Evolutionary conservation across 768 basidiomycete species (phyloP).

Genomic region (Asterophora parasitica): DNA sequence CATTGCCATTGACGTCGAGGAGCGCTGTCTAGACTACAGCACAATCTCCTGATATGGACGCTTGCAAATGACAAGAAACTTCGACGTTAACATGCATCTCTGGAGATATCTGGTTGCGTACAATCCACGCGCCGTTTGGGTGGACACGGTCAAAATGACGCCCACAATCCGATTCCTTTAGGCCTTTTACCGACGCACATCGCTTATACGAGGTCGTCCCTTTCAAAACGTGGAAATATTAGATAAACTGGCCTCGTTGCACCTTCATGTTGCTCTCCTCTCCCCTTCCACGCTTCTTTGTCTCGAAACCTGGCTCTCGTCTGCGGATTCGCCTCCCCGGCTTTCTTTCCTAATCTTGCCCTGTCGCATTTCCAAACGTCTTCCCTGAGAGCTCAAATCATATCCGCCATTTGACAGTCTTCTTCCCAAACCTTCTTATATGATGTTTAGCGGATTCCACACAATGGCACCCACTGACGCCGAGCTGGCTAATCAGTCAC

Average conservation of each 20-base stretch:
- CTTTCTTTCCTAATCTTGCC: background rate
- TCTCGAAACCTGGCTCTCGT: slow-evolving; percentile 4
- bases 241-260: slow-evolving; percentile 23
- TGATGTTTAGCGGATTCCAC: slow-evolving; percentile 59
- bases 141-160: background rate
- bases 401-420: background rate
- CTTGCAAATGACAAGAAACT: too few relatives aligned
- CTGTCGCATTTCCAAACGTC: background rate
- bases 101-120: too few relatives aligned
- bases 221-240: slow-evolving; percentile 16
- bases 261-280: slow-evolving; percentile 3
- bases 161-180: background rate
- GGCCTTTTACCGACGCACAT: background rate
- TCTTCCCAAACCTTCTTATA: slow-evolving; percentile 20
- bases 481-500: slow-evolving; percentile 65
- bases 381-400: background rate
- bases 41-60: too few relatives aligned
- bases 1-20: background rate
- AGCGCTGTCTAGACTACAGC: too few relatives aligned
- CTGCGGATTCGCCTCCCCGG: background rate
- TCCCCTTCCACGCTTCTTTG: slow-evolving; percentile 13
- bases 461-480: slow-evolving; percentile 63
- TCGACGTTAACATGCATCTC: too few relatives aligned
- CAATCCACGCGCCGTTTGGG: background rate
- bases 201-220: slow-evolving; percentile 12